Evolutionary conservation across 768 basidiomycete species (phyloP), one percentile per base, ranked within the genome.

Genomic region (Termitomyces sp.): DNA sequence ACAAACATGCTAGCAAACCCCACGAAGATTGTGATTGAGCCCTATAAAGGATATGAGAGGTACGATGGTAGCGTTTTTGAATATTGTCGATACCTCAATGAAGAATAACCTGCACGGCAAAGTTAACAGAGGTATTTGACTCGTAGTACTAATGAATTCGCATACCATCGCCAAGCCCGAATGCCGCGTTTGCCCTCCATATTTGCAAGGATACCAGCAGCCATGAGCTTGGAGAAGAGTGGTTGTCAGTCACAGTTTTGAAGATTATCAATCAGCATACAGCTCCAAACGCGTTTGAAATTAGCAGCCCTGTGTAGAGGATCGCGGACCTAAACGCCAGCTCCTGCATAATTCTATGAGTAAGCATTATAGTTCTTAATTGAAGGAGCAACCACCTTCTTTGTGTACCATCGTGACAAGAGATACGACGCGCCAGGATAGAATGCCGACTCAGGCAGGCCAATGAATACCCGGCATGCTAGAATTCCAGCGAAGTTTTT

Each of bases 101-200:
- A 77, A 85, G 64, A 89, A 89, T 29, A 89, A 60, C 87, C 86
- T 84, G n/a, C n/a, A n/a, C n/a, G n/a, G n/a, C n/a, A n/a, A n/a
- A n/a, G n/a, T n/a, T n/a, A n/a, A n/a, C n/a, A n/a, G n/a, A n/a
- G n/a, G n/a, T n/a, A n/a, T n/a, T n/a, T n/a, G n/a, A n/a, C n/a
- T n/a, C n/a, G n/a, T n/a, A n/a, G n/a, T n/a, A n/a, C n/a, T n/a
- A n/a, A n/a, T n/a, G n/a, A n/a, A 12, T n/a, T 25, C 12, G 20
- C 18, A 15, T 16, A 83, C 84, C 83, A 90, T 73, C 84, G 64
- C 88, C 88, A 90, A 7, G 85, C 86, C 29, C 82, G 64, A 39
- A 87, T 82, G 1, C 86, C 86, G 7, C 78, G 70, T 46, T 74
- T 74, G 1, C 85, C 86, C 56, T 90, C 79, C 87, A 90, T 85